Base-by-base conservation (phyloP, 345 rosid genomes). In the Aquilaria malaccensis region DNA sequence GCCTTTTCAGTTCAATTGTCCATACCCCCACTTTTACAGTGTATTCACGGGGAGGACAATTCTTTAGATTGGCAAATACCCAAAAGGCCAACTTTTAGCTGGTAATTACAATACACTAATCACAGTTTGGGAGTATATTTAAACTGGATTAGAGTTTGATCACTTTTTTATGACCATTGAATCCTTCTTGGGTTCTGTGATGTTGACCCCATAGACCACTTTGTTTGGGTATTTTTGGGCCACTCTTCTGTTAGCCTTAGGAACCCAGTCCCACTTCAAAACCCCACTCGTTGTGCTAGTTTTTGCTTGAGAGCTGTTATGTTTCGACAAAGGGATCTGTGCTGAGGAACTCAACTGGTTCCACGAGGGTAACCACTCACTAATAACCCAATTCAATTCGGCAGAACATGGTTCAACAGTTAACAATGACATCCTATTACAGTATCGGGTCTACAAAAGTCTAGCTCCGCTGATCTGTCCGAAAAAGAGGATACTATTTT, bases 1-100 rank as follows among this genome's bases (percentile, higher is more conserved):
- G 70, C 60, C 57, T 56, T 66, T 45, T 52, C 65, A 60, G 58
- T 63, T 70, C 58, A 66, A 11, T 61, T 57, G 73, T 64, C 72
- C 15, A 50, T 4, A 30, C 15, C 15, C 15, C 15, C 47, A 37
- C 61, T 49, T 67, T 43, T 66, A 58, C 64, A 59, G 54, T 59
- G 15, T 15, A 11, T 53, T 50, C 59, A 52, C 43, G 59, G 52
- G 67, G 58, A 33, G 30, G 61, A 45, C 56, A 6, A 12, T 29
- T 11, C 58, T 47, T 31, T 62, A 12, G 51, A 12, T 41, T 50
- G 45, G 43, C 31, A 31, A 30, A 30, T 10, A 10, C 46, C 12
- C 14, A 59, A 45, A 32, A 12, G 33, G 11, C 37, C 22, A 1
- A 15, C 52, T 54, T 63, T 22, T 7, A 33, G 54, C 43, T 48